Conservation (phyloP, 2,329 filamentous ascomycete genomes). For the Trichoderma atrobrunneum region DNA sequence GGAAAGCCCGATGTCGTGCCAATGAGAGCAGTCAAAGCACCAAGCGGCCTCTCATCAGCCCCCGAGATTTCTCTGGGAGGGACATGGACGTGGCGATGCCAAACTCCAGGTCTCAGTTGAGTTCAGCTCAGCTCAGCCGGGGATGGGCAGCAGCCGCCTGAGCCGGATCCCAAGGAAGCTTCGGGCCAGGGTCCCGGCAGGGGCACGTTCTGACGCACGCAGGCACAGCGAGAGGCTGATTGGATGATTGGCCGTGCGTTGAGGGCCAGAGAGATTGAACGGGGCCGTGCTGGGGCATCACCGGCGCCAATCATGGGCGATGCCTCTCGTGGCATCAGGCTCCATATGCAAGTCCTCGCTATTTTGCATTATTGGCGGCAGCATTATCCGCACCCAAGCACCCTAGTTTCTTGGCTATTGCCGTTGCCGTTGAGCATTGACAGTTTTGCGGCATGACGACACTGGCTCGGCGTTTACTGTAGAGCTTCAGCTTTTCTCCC, state of each 20-base stretch:
- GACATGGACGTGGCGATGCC: conserved; percentile 15
- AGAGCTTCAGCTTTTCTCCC: background rate
- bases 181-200: conserved; percentile 9
- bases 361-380: background rate
- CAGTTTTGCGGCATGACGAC: background rate
- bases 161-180: conserved; percentile 10
- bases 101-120: conserved; percentile 1
- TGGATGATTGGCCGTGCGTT: conserved; percentile 12
- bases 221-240: conserved; percentile 13
- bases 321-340: background rate
- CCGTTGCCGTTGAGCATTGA: background rate
- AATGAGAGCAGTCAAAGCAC: background rate
- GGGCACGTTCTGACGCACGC: conserved; percentile 14
- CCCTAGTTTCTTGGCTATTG: background rate
- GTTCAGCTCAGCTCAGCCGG: background rate
- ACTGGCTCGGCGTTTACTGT: background rate
- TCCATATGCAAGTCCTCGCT: conserved; percentile 2
- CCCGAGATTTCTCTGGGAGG: background rate
- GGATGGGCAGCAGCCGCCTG: conserved; percentile 10
- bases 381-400: background rate
- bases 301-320: conserved; percentile 14
- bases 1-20: background rate
- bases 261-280: conserved; percentile 12
- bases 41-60: conserved; percentile 3
- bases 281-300: background rate